phyloP scores from a whole-genome alignment of 441 rosid genomes.

The Mallotus japonicus region DNA sequence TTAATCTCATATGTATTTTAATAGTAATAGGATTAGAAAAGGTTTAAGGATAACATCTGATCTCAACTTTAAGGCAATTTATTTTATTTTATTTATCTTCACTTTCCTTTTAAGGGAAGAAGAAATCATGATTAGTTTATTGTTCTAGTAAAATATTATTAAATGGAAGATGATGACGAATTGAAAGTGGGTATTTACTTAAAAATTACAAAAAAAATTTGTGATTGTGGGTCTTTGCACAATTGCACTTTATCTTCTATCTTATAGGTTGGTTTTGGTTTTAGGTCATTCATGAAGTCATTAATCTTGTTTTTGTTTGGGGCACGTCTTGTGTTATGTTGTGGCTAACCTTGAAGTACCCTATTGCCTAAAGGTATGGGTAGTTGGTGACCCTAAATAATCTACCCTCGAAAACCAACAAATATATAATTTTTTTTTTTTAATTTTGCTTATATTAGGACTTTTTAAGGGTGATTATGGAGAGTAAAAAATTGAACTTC shows the following conservation, averaged over 20 bases:
- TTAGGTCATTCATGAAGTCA: conserved; percentile 37
- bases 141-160: not conserved
- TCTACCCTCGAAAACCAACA: not conserved
- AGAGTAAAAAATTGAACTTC: too few relatives aligned
- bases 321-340: not conserved
- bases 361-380: conserved; percentile 23
- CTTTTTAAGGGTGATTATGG: too few relatives aligned
- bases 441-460: too few relatives aligned
- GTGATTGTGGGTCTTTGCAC: conserved; percentile 10
- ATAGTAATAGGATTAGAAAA: not conserved
- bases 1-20: conserved; percentile 4
- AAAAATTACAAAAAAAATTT: not conserved
- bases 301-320: conserved; percentile 29
- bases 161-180: conserved; percentile 15
- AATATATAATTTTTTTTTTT: too few relatives aligned
- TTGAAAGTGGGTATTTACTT: conserved; percentile 9
- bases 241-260: not conserved
- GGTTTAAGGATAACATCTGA: conserved; percentile 3
- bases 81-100: conserved; percentile 7
- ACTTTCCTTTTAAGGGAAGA: conserved; percentile 44
- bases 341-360: conserved; percentile 1
- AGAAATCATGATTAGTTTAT: conserved; percentile 8
- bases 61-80: not conserved
- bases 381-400: not conserved
- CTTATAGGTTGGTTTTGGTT: conserved; percentile 29